Evolutionary conservation across 2,329 filamentous ascomycete genomes (phyloP), one percentile per base, ranked within the genome.

Genomic region (Colletotrichum navitas): DNA sequence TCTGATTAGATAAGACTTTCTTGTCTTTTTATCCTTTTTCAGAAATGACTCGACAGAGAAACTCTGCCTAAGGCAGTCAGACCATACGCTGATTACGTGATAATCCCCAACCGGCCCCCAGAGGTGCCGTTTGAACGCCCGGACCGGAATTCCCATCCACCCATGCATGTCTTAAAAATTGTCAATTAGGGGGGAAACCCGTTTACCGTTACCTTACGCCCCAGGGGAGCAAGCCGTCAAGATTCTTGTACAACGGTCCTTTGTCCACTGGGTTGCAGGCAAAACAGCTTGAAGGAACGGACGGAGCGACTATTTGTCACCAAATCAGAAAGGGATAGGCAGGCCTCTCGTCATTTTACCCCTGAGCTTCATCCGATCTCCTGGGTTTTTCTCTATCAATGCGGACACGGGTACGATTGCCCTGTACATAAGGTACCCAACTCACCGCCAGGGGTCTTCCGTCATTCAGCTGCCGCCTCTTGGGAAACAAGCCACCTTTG

Each of bases 401-500:
- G 24, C 55, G 55, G 12, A 56, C 29, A 39, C 54, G 49, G 29
- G 7, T 41, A 21, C 32, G 7, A 39, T 24, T 18, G 34, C 55
- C 26, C 60, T 72, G 60, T 63, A 60, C 59, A 59, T 69, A 60
- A 54, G 49, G 26, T 32, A 54, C n/a, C 65, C 16, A 39, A 56
- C 21, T 56, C 54, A 56, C 54, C 21, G 32, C 34, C 29, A 32
- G 24, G 39, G 60, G 39, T 26, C 45, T 59, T 45, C 39, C 61
- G 61, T 59, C 66, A 59, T 59, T 52, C 58, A 59, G 26, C 49
- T 55, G 29, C 43, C 43, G 39, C 34, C 47, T 61, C 69, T 56
- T 68, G 51, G 59, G 65, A 61, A 72, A 72, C 49, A 72, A 72
- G 67, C 70, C 70, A 72, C 70, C 67, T 71, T 71, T 72, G 24